Evolutionary conservation across 106 monocot genomes (phyloP), one percentile per base, ranked within the genome.

Genomic region (Allium cepa): DNA sequence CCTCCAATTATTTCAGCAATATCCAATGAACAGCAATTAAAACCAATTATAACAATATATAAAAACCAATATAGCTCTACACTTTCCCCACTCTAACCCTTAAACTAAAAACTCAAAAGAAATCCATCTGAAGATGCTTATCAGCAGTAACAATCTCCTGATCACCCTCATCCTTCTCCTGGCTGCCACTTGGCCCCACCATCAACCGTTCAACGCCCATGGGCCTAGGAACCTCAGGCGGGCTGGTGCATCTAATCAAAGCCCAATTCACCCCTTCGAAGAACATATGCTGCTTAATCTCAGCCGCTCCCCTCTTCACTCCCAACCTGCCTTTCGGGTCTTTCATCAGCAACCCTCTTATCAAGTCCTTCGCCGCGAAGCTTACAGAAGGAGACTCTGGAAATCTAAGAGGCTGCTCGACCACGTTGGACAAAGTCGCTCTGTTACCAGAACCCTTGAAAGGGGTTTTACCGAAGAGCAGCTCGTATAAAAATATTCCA

Each of bases 231-330:
- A 73, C 36, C 10, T 63, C 63, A 5, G 72, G 72, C 18, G 72
- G 72, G 55, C 53, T 73, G 1, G 53, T 64, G 10, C 72, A 73
- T 47, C 72, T 51, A 49, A 73, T 73, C 72, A 73, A 64, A 7
- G 72, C 72, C 72, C 72, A 73, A 27, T 73, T 73, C 45, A 73
- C 45, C 0, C 72, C 72, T 47, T 73, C 72, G 10, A 73, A 73
- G 46, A 73, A 73, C n/a, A 64, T 62, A 14, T 73, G 72, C 51
- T 73, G 72, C 72, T 56, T 73, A 13, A 73, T 73, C 55, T 73
- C 72, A 8, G 72, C 64, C 9, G 72, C 72, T 27, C 72, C 72
- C 17, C 72, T 49, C 64, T 56, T 73, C 12, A 50, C 62, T 8
- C 60, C 72, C 17, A 73, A 17, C 27, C 72, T 17, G 5, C 56